Base-by-base conservation (phyloP, 306 rosid species). In the Purshia tridentata region DNA sequence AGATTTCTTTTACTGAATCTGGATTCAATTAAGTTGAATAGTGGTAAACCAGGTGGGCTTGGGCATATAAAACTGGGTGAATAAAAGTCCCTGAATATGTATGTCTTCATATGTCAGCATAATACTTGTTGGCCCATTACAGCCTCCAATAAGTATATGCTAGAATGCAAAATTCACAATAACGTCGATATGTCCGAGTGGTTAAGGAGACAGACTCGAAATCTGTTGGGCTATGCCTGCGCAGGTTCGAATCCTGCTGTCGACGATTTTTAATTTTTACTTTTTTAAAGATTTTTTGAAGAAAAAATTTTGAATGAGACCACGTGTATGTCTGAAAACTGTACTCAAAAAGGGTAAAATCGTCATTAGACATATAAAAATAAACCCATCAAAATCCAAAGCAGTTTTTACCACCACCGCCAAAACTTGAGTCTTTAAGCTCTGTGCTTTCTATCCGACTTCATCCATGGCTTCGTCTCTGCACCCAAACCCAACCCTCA, bases 401-500 rank as follows among this genome's bases (percentile, higher is more conserved):
- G 22, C 23, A 15, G 13, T 16, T 37, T 29, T 60, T 60, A 35
- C 66, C 44, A 58, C 40, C 9, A 51, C 58, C 29, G 0, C 39
- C 71, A 6, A 16, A 22, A 57, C 2, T 37, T 29, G 9, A 16
- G 3, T 39, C 15, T 22, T 15, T 3, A 29, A 20, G 22, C 70
- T 40, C 20, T 41, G 16, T 1, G n/a, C 11, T 49, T 10, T 5
- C 52, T 0, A n/a, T 13, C 37, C 4, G 10, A 8, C 4, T 41
- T 37, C 80, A 54, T 68, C 83, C 41, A 93, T 93, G 98, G 97
- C 94, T 58, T 79, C 75, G 6, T 63, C 86, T 70, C 65, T 82
- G 11, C 84, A 35, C 77, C 82, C 85, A 65, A 80, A 61, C 81
- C 72, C 80, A 23, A 50, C 70, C 20, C 62, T 56, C 35, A 82